Conservation (phyloP, 192 early-diverging fungal genomes). For the Geosiphon pyriformis region DNA sequence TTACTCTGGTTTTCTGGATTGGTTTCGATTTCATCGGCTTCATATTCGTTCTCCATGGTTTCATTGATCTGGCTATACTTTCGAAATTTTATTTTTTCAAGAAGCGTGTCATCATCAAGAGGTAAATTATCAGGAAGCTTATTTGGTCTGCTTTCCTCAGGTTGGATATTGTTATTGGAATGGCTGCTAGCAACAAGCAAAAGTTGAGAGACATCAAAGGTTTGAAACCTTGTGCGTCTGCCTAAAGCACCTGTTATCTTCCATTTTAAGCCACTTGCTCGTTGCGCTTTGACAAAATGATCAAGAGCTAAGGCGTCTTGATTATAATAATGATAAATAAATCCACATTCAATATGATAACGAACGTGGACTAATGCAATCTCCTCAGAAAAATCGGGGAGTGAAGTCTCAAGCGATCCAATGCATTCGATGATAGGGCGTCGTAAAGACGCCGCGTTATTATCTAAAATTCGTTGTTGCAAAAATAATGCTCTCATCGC, state of each 20-base stretch:
- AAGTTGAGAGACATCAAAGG: constrained; percentile 82
- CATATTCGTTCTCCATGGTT: constrained; percentile 39
- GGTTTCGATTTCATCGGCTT: constrained; percentile 33
- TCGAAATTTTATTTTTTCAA: constrained; percentile 75
- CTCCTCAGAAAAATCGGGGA: constrained; percentile 26
- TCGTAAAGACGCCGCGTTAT: constrained; percentile 55
- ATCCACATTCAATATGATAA: constrained; percentile 71
- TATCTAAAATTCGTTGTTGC: constrained; percentile 67
- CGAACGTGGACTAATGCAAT: constrained; percentile 44
- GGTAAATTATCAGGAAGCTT: constrained; percentile 63
- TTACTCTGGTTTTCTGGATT: constrained; percentile 55
- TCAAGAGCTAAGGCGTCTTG: constrained; percentile 61
- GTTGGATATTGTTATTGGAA: constrained; percentile 32
- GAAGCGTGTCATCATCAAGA: constrained; percentile 87
- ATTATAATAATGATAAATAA: constrained; percentile 73
- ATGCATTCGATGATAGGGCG: constrained; percentile 36
- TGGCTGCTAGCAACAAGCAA: constrained; percentile 84
- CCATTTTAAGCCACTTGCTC: constrained; percentile 75
- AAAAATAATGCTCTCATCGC: constrained; percentile 61
- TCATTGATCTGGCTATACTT: constrained; percentile 7
- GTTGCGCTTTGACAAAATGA: constrained; percentile 69
- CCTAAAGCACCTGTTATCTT: constrained; percentile 85
- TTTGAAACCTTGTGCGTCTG: constrained; percentile 89
- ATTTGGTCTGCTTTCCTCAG: constrained; percentile 15
- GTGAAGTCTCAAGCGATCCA: constrained; percentile 24